Conservation (phyloP, 108 stramenopile species). For the Stephanodiscus minutulus region DNA sequence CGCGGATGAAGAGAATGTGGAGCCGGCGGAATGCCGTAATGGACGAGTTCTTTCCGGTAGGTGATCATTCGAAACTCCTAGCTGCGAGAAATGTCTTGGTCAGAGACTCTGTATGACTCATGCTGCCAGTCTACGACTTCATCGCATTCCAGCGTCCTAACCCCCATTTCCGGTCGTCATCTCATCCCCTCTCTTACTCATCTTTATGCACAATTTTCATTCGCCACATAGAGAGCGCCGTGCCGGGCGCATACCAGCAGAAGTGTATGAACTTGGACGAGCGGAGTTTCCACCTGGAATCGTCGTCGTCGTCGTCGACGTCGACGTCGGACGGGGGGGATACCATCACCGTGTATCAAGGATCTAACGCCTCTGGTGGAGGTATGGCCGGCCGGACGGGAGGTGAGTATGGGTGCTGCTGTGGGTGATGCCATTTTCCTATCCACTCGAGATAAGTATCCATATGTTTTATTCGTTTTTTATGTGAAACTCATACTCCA, state of each 20-base stretch:
- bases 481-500: neutral
- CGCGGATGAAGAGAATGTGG: neutral
- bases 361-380: constrained; percentile 17
- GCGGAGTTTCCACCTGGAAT: constrained; percentile 43
- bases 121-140: neutral
- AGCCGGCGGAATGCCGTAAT: constrained; percentile 11
- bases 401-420: constrained; percentile 7
- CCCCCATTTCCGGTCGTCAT: neutral
- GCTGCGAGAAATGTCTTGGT: too few species aligned
- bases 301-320: constrained; percentile 15
- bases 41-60: constrained; percentile 23
- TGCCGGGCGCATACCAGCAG: constrained; percentile 78
- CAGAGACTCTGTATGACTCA: too few species aligned
- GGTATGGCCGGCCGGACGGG: constrained; percentile 33
- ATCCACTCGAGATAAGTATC: neutral
- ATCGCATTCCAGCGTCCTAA: neutral
- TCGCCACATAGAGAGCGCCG: constrained; percentile 35
- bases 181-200: neutral
- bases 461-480: neutral
- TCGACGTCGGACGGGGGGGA: constrained; percentile 3
- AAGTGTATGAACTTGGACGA: constrained; percentile 56
- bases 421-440: too few species aligned
- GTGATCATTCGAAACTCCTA: neutral
- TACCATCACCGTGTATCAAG: constrained; percentile 33
- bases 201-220: too few species aligned